phyloP scores from a whole-genome alignment of 2,329 filamentous ascomycete genomes.

The Aspergillus sp. region DNA sequence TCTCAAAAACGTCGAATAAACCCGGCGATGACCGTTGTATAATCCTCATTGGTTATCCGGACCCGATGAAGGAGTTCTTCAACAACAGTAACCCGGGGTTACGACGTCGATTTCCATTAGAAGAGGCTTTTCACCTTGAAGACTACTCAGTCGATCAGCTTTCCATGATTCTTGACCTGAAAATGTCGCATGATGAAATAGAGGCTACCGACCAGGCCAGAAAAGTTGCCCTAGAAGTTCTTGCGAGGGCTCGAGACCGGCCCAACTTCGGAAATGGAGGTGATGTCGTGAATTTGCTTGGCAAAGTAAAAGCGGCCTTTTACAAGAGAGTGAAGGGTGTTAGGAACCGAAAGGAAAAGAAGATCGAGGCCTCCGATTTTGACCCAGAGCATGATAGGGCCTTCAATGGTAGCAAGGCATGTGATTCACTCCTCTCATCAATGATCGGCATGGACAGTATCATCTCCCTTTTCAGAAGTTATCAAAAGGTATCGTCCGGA shows the following conservation, averaged over 20 bases:
- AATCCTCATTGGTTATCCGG: slow-evolving; percentile 4
- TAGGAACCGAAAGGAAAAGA: not conserved
- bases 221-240: not conserved
- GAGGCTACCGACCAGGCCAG: not conserved
- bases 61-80: slow-evolving; percentile 15
- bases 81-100: slow-evolving; percentile 20
- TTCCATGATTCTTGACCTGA: not conserved
- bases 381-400: not conserved
- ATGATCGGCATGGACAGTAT: not conserved
- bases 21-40: slow-evolving; percentile 11
- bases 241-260: not conserved
- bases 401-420: not conserved
- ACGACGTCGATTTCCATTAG: not conserved
- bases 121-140: not conserved
- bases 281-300: slow-evolving; percentile 6
- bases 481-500: not conserved
- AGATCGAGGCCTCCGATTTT: not conserved
- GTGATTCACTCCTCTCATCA: not conserved
- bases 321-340: not conserved
- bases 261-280: slow-evolving; percentile 10
- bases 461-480: not conserved
- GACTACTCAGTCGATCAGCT: not conserved
- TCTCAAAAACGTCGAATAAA: not conserved
- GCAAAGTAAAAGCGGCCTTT: not conserved
- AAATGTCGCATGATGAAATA: not conserved